Evolutionary conservation across 495 filamentous ascomycete species (phyloP), one percentile per base, ranked within the genome.

Genomic region (Apodospora peruviana): DNA sequence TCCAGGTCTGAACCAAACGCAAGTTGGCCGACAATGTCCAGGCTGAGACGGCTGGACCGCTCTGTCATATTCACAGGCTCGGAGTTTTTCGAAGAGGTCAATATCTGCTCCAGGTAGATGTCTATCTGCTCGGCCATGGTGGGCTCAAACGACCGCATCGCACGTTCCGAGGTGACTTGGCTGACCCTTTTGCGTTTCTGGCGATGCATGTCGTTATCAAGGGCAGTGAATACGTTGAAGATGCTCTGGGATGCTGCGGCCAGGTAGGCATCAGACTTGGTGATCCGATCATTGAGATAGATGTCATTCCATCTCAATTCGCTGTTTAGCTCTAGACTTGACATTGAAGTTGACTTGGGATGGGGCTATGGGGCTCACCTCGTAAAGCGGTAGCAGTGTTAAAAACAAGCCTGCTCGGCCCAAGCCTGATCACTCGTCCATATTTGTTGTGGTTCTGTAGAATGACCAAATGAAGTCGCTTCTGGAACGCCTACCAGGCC

Each of bases 111-210:
- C 12, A 60, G 12, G 14, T 57, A 63, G 0, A 60, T 23, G 17
- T 63, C 50, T 1, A 63, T 40, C 23, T 63, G 43, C 2, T 47
- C 36, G 0, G 41, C 4, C 55, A 63, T 60, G 0, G 50, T 58
- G 0, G 57, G 51, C 38, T 60, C 60, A 16, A 63, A 63, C 3
- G 11, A 19, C 1, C 54, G 53, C 51, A 55, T 55, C 0, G 54
- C 40, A 1, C 43, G 29, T 1, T 55, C 55, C 3, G 25, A 40
- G 12, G 55, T 27, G 18, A 50, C 58, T 21, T 51, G 55, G 2
- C 51, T 51, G 10, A 61, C 37, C 1, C 55, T 11, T 22, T 40
- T 55, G 19, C 55, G 48, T 38, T 49, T 53, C 4, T 10, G 14
- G 11, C 51, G 37, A 37, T 61, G 58, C 3, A 0, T 17, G 3